phyloP scores from a whole-genome alignment of 331 rosid genomes.

The Phaseolus coccineus region DNA sequence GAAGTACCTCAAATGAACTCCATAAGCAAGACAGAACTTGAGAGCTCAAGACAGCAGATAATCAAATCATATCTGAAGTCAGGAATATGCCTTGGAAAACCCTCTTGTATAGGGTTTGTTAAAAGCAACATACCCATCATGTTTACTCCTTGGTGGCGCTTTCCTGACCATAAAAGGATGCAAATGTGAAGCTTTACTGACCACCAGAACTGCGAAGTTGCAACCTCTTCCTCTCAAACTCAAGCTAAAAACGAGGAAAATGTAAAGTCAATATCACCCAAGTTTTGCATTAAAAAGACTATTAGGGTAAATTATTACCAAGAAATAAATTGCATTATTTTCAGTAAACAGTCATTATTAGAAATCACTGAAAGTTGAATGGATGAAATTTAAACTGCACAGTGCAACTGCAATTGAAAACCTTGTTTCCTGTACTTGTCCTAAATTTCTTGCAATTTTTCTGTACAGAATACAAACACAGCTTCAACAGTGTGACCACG shows the following conservation, averaged over 20 bases:
- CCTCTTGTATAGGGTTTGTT: slow-evolving; percentile 46
- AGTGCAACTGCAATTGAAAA: not conserved
- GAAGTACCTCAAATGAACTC: slow-evolving; percentile 52
- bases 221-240: slow-evolving; percentile 85
- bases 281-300: not conserved
- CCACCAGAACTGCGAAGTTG: slow-evolving; percentile 69
- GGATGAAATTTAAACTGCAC: not conserved
- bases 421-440: not conserved
- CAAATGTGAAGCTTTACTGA: slow-evolving; percentile 55
- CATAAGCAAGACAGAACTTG: slow-evolving; percentile 51
- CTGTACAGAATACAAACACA: not conserved
- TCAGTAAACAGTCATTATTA: not conserved
- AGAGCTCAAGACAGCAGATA: slow-evolving; percentile 51
- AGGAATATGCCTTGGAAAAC: slow-evolving; percentile 48
- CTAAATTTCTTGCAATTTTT: not conserved
- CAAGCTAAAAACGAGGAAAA: slow-evolving; percentile 62
- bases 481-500: not conserved
- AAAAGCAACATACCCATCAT: slow-evolving; percentile 49
- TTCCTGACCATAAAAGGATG: slow-evolving; percentile 42
- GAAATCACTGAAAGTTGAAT: slow-evolving; percentile 12
- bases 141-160: slow-evolving; percentile 39
- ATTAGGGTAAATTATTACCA: not conserved
- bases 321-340: not conserved
- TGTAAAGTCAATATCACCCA: slow-evolving; percentile 34
- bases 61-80: slow-evolving; percentile 50